Base-by-base conservation (phyloP, 169 alveolate species). In the Eimeria sp. region DNA sequence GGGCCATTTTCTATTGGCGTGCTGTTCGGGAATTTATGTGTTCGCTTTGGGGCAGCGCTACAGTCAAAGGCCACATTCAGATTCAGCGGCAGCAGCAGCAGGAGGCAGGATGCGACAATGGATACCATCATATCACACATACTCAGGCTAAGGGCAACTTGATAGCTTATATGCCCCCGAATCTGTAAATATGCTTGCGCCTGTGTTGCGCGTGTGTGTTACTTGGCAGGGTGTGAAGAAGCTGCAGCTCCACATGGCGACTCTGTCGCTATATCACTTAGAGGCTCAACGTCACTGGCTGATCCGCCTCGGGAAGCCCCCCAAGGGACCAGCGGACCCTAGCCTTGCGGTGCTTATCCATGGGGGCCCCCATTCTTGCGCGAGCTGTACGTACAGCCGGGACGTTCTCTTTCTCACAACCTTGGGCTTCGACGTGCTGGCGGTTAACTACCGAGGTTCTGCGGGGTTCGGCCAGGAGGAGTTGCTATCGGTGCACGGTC, bases 381-480 rank as follows among this genome's bases (percentile, higher is more conserved):
- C 88, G 47, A 57, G 75, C 57, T 54, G 84, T 54, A 51, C 45
- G 45, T 93, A 76, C 88, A 83, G 80, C 73, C 54, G 92, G 18
- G 83, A 93, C 11, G 89, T 76, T 10, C 72, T 73, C 40, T 58
- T 78, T 22, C 67, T 75, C 14, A 45, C 78, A 9, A 51, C 47
- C 10, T 7, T 89, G 86, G 96, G 96, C 40, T 94, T 65, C 82
- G 96, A 83, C 25, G 94, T 83, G 25, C 45, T 94, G 63, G 87
- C 40, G 18, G 96, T 94, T 43, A 94, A 94, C 82, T 94, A 94
- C 75, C n/a, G 96, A 14, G 96, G 96, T 2, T 94, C 96, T 20
- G 89, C 78, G 11, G 96, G 96, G n/a, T 94, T 94, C 72, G 96
- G 96, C 9, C 96, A 94, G 57, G 89, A 82, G 22, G 96, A 94